These are phyloP conservation scores for Ophiostoma himal-ulmi DNA, from an alignment of 2,329 filamentous ascomycete genomes.

Conservation along the genomic window DNA sequence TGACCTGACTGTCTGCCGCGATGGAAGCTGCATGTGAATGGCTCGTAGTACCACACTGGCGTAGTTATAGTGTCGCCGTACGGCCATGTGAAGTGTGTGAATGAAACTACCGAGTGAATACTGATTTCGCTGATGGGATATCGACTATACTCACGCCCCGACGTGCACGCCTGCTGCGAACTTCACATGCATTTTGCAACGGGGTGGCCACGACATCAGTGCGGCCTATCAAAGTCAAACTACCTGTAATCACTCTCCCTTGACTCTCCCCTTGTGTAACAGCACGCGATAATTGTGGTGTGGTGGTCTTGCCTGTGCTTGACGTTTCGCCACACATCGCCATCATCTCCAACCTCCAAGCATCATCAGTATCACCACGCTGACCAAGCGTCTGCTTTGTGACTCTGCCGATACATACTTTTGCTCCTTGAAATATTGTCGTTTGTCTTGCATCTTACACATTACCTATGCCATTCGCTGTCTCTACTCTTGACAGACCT, in stretches of 20 bases:
- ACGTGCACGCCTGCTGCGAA: not conserved
- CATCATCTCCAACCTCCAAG: not conserved
- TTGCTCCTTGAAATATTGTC: too few species aligned
- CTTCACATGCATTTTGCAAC: not conserved
- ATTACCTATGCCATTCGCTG: not conserved
- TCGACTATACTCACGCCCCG: not conserved
- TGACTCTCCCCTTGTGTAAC: not conserved
- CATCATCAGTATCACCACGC: not conserved
- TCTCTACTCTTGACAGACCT: not conserved
- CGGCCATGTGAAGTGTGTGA: not conserved
- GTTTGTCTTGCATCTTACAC: too few species aligned
- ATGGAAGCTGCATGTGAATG: not conserved
- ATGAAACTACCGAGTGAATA: not conserved
- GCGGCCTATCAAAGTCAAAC: not conserved
- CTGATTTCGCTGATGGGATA: not conserved
- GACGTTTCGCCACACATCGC: not conserved
- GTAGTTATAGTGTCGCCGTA: not conserved
- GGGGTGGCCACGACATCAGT: not conserved
- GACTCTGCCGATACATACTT: not conserved
- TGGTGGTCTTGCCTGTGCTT: not conserved
- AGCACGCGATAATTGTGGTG: not conserved
- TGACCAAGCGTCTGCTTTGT: not conserved
- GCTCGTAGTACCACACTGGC: not conserved
- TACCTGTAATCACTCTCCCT: not conserved
- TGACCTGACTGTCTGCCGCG: slow-evolving; percentile 1